Evolutionary conservation across 2,329 filamentous ascomycete species (phyloP).

Genomic region (Aureobasidium melanogenum): DNA sequence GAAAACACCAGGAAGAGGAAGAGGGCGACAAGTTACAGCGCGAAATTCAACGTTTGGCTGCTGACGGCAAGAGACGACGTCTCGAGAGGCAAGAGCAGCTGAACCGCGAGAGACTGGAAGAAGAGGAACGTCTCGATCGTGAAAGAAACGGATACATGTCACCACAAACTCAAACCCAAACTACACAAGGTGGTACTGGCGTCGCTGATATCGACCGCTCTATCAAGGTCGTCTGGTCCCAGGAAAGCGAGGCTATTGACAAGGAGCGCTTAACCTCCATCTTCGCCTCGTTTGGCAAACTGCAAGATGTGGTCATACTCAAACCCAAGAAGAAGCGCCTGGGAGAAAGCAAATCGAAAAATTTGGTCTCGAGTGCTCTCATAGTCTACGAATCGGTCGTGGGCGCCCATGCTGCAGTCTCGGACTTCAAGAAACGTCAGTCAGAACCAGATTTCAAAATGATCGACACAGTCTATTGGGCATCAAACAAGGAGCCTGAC

Average conservation of each 20-base stretch:
- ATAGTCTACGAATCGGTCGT: conserved; percentile 51
- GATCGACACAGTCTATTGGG: conserved; percentile 48
- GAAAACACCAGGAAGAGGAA: conserved; percentile 34
- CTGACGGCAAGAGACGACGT: conserved; percentile 44
- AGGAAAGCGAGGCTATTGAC: conserved; percentile 40
- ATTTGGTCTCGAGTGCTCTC: conserved; percentile 43
- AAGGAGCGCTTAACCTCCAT: conserved; percentile 37
- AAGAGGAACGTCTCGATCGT: conserved; percentile 38
- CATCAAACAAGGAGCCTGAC: conserved; percentile 41
- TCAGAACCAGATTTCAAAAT: conserved; percentile 31
- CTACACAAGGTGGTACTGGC: conserved; percentile 18
- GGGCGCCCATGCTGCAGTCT: conserved; percentile 47
- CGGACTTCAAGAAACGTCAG: conserved; percentile 35
- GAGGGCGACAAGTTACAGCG: conserved; percentile 52
- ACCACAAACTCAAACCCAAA: background rate
- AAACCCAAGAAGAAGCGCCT: conserved; percentile 45
- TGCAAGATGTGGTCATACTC: conserved; percentile 46
- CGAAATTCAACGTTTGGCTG: conserved; percentile 35
- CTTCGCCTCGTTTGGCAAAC: conserved; percentile 47
- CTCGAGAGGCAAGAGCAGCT: conserved; percentile 47
- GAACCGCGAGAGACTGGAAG: conserved; percentile 43
- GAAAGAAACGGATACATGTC: conserved; percentile 22
- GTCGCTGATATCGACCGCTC: conserved; percentile 48
- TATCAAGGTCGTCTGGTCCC: conserved; percentile 48
- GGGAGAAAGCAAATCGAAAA: conserved; percentile 43